Base-by-base conservation (phyloP, 768 basidiomycete species). In the Kwoniella dejecticola region DNA sequence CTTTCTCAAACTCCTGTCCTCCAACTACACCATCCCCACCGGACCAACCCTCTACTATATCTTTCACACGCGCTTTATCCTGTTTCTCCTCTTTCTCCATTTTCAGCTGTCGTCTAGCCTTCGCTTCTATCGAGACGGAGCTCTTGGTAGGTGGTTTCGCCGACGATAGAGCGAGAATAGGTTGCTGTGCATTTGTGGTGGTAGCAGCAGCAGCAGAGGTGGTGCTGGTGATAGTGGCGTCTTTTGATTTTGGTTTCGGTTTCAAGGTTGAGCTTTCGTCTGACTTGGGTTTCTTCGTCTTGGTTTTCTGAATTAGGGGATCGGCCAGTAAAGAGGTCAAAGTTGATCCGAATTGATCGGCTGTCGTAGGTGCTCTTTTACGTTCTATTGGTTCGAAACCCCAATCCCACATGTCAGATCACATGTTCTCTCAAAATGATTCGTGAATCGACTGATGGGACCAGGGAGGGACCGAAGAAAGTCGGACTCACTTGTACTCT, bases 21-120 rank as follows among this genome's bases (percentile, higher is more conserved):
- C 79, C 79, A 17, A 66, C 65, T 1, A 50, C 46, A n/a, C 71
- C 71, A 42, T 48, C 57, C 26, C 64, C 64, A 10, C 57, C 61
- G 24, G 61, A 64, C 79, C 79, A 80, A n/a, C 79, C 79, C 47
- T 77, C 77, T 12, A 79, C 48, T 1, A 79, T 73, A 64, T 80
- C 70, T 66, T 63, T 70, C 23, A 80, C 66, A 31, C 79, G 57
- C 27, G 78, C 79, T 42, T 66, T 50, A 66, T 80, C 79, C 65
- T 79, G 70, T 62, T 71, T 77, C 64, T 80, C 78, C 60, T 68
- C 65, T 49, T 77, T 76, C 21, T 71, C 64, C 11, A 60, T 63
- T 55, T 74, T 74, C 17, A 79, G 40, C 13, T 66, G 62, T 46
- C 67, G 47, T 44, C 62, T 67, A 7, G 79, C 79, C 46, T 69